Base-by-base conservation (phyloP, 257 asterid species). In the Dorcoceras hygrometricum region DNA sequence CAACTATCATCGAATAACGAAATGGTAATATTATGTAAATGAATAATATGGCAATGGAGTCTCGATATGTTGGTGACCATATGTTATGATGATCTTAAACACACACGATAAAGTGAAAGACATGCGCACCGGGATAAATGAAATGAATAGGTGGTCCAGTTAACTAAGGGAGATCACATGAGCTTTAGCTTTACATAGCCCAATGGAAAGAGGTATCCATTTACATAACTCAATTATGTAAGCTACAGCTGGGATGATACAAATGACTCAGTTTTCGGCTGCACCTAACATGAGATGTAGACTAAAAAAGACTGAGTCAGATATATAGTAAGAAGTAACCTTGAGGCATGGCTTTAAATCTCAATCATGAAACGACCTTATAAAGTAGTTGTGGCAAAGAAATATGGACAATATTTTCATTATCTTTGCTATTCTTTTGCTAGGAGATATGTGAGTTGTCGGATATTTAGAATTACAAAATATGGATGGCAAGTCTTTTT, bases 1-100 rank as follows among this genome's bases (percentile, higher is more conserved):
- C 25, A 65, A 48, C 82, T 83, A 71, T 63, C 7, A 22, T 23
- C 7, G 32, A 48, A 32, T 14, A 60, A 36, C 39, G 53, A 59
- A 14, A 10, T 27, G 6, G 25, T 24, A 53, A 25, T 57, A 12
- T 54, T 54, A 8, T 9, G 25, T n/a, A n/a, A 54, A 54, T 5
- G 20, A 23, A 54, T 0, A 0, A 23, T 54, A n/a, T 6, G 9
- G 23, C 5, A 2, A 20, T 19, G 18, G 5, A 39, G 50, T 18
- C 50, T 39, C 12, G 50, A 10, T 39, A 2, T 39, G 50, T 39
- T 39, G 43, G 50, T 12, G 50, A 39, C 50, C 50, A 39, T 39
- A 11, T 39, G 5, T 11, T 39, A 39, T 12, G 50, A 39, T 6
- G 18, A 39, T 39, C 50, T 39, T 5, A 8, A 39, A 39, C 46